Percentiles rank a stretch among this genome's conserved stretches.
Conservation (phyloP, 2,329 filamentous ascomycete genomes). For the Pseudogymnoascus sp. region DNA sequence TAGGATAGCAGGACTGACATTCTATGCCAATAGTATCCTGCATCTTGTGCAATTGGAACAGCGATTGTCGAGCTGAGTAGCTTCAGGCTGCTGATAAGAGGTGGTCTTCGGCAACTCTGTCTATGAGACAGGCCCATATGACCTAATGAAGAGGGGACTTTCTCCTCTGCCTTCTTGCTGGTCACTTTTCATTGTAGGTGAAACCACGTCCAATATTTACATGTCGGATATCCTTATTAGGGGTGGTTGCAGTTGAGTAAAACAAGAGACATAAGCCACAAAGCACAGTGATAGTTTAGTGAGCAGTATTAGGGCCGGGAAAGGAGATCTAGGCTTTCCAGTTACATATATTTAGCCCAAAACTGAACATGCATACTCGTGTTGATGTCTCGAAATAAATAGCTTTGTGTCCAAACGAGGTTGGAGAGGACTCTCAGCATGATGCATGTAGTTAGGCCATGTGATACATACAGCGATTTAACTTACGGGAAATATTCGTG, state of each 20-base stretch:
- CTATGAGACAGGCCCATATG: not conserved
- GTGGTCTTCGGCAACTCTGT: not conserved
- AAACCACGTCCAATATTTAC: not conserved
- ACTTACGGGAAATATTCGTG: not conserved
- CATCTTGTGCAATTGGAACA: not conserved
- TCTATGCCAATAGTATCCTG: not conserved
- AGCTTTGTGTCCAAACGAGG: not conserved
- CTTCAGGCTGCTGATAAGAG: not conserved
- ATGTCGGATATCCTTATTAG: not conserved
- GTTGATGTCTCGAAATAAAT: not conserved
- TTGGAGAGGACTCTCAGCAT: not conserved
- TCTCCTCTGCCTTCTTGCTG: not conserved
- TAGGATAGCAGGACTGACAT: not conserved
- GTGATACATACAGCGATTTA: not conserved
- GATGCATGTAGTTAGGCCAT: not conserved
- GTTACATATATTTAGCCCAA: not conserved
- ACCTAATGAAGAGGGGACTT: not conserved
- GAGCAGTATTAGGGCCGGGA: no score
- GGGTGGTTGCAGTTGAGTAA: not conserved
- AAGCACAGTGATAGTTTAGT: not conserved
- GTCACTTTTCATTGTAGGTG: not conserved
- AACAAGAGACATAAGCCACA: not conserved
- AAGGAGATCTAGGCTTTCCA: not conserved
- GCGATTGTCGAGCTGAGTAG: not conserved
- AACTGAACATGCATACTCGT: not conserved